These are phyloP conservation scores for Trichoderma sp. DNA, from an alignment of 2,329 filamentous ascomycete species.

Conservation along the genomic window DNA sequence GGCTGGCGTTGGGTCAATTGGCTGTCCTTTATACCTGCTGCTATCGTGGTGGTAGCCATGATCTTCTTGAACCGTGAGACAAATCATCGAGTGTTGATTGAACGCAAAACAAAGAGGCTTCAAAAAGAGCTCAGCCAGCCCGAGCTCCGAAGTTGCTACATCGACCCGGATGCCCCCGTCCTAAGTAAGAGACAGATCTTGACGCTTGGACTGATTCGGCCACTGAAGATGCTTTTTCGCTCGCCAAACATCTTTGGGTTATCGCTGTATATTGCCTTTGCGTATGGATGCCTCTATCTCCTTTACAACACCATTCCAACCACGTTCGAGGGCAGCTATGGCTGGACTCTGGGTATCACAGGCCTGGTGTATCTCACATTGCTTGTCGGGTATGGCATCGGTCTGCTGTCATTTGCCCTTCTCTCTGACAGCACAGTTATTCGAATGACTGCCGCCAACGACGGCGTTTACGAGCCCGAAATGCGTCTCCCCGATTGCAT, in stretches of 20 bases:
- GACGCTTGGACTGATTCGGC: background rate
- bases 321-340: conserved; percentile 40
- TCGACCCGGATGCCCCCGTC: background rate
- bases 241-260: conserved; percentile 48
- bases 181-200: conserved; percentile 8
- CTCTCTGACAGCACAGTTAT: conserved; percentile 37
- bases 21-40: conserved; percentile 28
- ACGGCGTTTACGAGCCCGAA: conserved; percentile 26
- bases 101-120: background rate
- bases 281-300: conserved; percentile 5
- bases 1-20: conserved; percentile 54
- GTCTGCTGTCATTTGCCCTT: conserved; percentile 16
- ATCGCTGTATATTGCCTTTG: conserved; percentile 28
- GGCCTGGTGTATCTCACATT: background rate
- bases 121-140: background rate
- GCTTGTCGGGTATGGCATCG: background rate
- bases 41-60: conserved; percentile 3
- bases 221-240: conserved; percentile 45
- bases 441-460: conserved; percentile 36
- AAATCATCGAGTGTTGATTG: conserved; percentile 1
- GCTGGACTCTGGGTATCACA: conserved; percentile 6
- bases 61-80: conserved; percentile 5
- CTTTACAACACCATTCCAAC: conserved; percentile 42
- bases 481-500: conserved; percentile 36
- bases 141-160: background rate